Percentiles rank a stretch among this genome's conserved stretches.
Conservation (phyloP, 208 protist genomes). For the Leishmania martiniquensis region DNA sequence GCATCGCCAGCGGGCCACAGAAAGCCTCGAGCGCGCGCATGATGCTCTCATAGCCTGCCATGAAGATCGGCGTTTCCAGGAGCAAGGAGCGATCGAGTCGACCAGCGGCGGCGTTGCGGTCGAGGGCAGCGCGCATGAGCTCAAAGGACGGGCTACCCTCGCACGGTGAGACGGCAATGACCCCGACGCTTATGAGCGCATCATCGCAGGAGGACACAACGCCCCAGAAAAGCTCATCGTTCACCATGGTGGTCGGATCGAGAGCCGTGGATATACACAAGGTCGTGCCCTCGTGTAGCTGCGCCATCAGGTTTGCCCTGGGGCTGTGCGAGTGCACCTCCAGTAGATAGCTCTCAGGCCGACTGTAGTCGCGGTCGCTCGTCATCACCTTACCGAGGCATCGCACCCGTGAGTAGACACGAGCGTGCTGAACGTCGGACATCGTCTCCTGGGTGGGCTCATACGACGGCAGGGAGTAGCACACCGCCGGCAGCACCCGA, state of each 20-base stretch:
- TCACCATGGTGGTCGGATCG: constrained; percentile 43
- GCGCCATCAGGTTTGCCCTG: constrained; percentile 43
- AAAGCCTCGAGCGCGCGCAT: constrained; percentile 77
- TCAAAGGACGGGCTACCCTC: constrained; percentile 58
- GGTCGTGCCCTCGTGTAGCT: constrained; percentile 75
- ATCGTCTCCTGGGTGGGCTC: constrained; percentile 55
- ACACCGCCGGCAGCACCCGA: constrained; percentile 66
- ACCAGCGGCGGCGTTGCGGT: constrained; percentile 65
- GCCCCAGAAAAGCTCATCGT: constrained; percentile 87
- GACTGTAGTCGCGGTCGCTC: constrained; percentile 71
- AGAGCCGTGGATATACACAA: constrained; percentile 81
- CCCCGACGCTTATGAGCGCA: constrained; percentile 45
- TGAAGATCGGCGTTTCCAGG: constrained; percentile 82
- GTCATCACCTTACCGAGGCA: constrained; percentile 78
- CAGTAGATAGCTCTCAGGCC: constrained; percentile 76
- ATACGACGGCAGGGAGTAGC: constrained; percentile 67
- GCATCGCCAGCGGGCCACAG: constrained; percentile 85
- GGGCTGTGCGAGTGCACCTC: constrained; percentile 64
- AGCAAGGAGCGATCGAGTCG: constrained; percentile 62
- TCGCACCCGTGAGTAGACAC: constrained; percentile 61
- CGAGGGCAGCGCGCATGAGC: constrained; percentile 55
- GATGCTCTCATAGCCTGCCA: constrained; percentile 83
- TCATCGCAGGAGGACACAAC: constrained; percentile 70
- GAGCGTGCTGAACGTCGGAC: constrained; percentile 72
- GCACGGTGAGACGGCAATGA: constrained; percentile 76